phyloP scores from a whole-genome alignment of 257 asterid genomes.

The Solanum rostratum region DNA sequence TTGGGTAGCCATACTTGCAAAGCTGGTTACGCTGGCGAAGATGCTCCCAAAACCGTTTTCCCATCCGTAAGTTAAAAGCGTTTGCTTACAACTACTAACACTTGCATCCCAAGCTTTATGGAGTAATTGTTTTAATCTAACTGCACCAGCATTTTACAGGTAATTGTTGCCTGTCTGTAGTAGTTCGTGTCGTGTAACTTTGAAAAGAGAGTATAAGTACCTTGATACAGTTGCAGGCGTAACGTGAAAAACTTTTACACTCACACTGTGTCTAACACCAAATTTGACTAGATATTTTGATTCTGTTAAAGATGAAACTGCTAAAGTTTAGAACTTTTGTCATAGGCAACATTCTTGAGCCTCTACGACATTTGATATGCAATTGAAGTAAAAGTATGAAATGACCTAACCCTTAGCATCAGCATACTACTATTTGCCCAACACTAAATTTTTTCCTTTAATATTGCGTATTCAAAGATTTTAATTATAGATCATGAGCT shows the following conservation, averaged over 20 bases:
- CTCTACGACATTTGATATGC: not conserved
- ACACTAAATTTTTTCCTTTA: not conserved
- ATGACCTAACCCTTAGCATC: not conserved
- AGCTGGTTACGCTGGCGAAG: constrained; percentile 99
- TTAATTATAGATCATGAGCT: not conserved
- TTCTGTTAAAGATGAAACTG: not conserved
- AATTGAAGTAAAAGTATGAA: not conserved
- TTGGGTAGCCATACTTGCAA: constrained; percentile 96
- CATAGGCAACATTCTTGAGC: not conserved
- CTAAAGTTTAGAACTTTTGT: not conserved
- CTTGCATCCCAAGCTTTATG: not conserved
- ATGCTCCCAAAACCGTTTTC: constrained; percentile 97
- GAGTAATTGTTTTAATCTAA: not conserved
- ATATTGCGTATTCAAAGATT: not conserved
- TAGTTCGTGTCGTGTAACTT: not conserved
- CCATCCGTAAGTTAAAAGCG: constrained; percentile 57
- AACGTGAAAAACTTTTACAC: not conserved
- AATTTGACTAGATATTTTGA: not conserved
- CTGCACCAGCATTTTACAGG: not conserved
- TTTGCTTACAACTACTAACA: not conserved
- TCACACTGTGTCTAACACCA: not conserved
- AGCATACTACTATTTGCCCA: not conserved
- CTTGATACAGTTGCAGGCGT: not conserved
- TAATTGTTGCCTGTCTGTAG: no score
- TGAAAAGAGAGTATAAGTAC: not conserved